Percentiles rank a stretch among this genome's conserved stretches.
phyloP scores from a whole-genome alignment of 345 rosid species.

The Odontarrhena argentea region DNA sequence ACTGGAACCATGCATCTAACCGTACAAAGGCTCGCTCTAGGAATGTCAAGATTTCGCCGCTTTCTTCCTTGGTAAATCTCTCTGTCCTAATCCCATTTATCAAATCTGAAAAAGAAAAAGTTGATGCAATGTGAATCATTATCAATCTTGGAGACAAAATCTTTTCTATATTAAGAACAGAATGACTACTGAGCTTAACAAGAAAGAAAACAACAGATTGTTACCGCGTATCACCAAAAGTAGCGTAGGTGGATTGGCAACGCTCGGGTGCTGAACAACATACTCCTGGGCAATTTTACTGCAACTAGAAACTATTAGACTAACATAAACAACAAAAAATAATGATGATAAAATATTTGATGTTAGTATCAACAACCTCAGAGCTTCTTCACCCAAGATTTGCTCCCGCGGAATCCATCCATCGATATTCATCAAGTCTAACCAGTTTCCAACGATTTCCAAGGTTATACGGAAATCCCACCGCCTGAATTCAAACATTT shows the following conservation, averaged over 20 bases:
- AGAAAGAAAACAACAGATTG: not conserved
- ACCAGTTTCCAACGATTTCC: conserved; percentile 96
- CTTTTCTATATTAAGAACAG: not conserved
- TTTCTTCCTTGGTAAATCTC: conserved; percentile 60
- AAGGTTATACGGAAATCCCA: conserved; percentile 80
- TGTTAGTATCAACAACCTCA: conserved; percentile 52
- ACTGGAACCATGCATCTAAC: conserved; percentile 86
- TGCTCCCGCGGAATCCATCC: conserved; percentile 99
- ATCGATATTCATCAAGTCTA: conserved; percentile 87
- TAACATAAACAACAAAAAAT: conserved; percentile 5
- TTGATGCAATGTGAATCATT: not conserved
- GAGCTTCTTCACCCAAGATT: conserved; percentile 81
- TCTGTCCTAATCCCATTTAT: conserved; percentile 57
- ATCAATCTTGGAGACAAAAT: not conserved
- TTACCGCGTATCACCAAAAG: conserved; percentile 82
- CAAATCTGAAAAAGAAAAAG: conserved; percentile 50
- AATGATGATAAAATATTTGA: conserved; percentile 11
- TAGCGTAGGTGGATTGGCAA: conserved; percentile 91
- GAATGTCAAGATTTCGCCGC: conserved; percentile 63
- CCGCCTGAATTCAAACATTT: conserved; percentile 58
- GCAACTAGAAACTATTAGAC: conserved; percentile 39
- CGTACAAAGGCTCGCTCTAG: conserved; percentile 69
- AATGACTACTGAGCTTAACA: not conserved
- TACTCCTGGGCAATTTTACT: conserved; percentile 84
- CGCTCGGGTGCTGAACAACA: conserved; percentile 75